Conservation (phyloP, 345 rosid genomes). For the Eucalyptus albens region DNA sequence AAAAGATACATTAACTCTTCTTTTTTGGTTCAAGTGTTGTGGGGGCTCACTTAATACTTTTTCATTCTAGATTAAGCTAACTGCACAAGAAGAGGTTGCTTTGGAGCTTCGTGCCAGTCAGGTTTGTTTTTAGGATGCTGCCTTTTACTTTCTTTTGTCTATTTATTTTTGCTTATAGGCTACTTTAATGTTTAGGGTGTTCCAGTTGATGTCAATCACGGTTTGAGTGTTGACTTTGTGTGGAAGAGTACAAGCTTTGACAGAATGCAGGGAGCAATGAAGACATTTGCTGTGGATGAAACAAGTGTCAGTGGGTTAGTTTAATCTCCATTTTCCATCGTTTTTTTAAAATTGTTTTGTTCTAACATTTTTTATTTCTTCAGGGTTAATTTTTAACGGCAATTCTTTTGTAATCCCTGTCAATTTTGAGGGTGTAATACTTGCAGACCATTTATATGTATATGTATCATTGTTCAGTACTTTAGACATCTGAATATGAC, state of each 20-base stretch:
- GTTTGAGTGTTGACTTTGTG: constrained; percentile 96
- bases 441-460: background rate
- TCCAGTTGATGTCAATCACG: constrained; percentile 91
- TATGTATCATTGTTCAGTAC: background rate
- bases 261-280: constrained; percentile 99
- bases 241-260: constrained; percentile 99
- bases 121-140: constrained; percentile 21
- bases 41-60: background rate
- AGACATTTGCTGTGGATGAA: constrained; percentile 99
- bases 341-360: background rate
- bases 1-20: background rate
- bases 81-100: constrained; percentile 98
- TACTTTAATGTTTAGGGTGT: constrained; percentile 54
- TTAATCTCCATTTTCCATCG: background rate
- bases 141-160: background rate
- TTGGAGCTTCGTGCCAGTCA: constrained; percentile 98
- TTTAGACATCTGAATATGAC: background rate
- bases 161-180: background rate
- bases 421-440: background rate
- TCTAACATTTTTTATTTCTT: background rate
- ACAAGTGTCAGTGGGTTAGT: constrained; percentile 99
- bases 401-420: background rate
- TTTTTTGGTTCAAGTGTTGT: background rate
- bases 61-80: constrained; percentile 69
- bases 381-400: background rate